These are phyloP conservation scores for Agrocybe praecox DNA, from an alignment of 768 basidiomycete species.

Conservation along the genomic window DNA sequence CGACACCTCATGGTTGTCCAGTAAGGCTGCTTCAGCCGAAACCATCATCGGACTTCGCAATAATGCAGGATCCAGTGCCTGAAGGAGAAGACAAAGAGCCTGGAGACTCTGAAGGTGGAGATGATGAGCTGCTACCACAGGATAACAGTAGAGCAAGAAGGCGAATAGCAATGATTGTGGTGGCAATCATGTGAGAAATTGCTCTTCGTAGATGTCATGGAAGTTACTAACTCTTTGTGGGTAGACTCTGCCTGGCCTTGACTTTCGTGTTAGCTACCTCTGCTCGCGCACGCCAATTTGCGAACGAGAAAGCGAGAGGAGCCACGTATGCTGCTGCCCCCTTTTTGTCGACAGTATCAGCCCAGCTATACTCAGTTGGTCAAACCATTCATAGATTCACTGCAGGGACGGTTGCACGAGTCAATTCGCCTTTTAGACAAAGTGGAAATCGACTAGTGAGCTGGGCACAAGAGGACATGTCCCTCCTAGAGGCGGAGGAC, in stretches of 20 bases:
- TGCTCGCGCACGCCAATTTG: slow-evolving; percentile 24
- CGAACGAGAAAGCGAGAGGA: slow-evolving; percentile 20
- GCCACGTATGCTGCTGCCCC: slow-evolving; percentile 20
- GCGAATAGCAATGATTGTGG: slow-evolving; percentile 25
- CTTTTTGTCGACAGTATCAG: slow-evolving; percentile 14
- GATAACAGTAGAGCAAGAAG: slow-evolving; percentile 14
- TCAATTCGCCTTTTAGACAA: slow-evolving; percentile 34
- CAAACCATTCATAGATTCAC: slow-evolving; percentile 14
- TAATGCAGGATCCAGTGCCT: slow-evolving; percentile 12
- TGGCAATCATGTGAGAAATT: slow-evolving; percentile 24
- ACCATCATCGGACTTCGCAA: background rate
- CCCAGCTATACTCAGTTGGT: slow-evolving; percentile 20
- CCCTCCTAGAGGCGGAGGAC: slow-evolving; percentile 39
- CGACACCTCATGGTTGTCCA: slow-evolving; percentile 30
- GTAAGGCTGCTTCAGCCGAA: slow-evolving; percentile 1
- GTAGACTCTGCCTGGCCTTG: slow-evolving; percentile 15
- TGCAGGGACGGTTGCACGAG: slow-evolving; percentile 17
- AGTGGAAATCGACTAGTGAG: slow-evolving; percentile 43
- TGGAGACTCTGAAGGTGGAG: slow-evolving; percentile 19
- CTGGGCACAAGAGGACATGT: slow-evolving; percentile 52
- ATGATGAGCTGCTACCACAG: slow-evolving; percentile 24
- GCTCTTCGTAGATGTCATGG: too few relatives aligned
- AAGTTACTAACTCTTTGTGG: background rate
- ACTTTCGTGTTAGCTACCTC: slow-evolving; percentile 24
- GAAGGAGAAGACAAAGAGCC: slow-evolving; percentile 16